Conservation (phyloP, 2,329 filamentous ascomycete species). For the Trichophyton verrucosum region DNA sequence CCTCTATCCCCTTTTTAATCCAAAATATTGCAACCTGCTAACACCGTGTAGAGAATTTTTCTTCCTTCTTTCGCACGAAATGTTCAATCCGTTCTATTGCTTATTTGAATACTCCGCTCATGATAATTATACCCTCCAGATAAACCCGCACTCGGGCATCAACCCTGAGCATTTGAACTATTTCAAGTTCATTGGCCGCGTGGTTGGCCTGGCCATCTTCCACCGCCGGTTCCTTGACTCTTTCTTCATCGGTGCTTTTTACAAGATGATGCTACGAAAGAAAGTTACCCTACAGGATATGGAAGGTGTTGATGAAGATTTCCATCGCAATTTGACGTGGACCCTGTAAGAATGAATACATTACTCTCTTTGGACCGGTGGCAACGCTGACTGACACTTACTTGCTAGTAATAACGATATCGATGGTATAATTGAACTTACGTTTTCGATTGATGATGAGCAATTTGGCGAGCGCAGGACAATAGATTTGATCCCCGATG, state of each 20-base stretch:
- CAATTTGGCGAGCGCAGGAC: constrained; percentile 89
- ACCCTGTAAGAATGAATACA: constrained; percentile 49
- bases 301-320: constrained; percentile 97
- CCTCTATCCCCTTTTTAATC: background rate
- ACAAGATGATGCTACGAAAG: constrained; percentile 98
- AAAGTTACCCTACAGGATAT: constrained; percentile 85
- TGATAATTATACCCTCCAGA: constrained; percentile 99
- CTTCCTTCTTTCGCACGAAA: constrained; percentile 96
- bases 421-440: constrained; percentile 84
- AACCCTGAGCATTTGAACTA: constrained; percentile 99
- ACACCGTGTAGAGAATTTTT: constrained; percentile 68
- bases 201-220: constrained; percentile 95
- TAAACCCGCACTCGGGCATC: constrained; percentile 98
- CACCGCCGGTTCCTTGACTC: constrained; percentile 94
- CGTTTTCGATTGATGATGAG: constrained; percentile 94
- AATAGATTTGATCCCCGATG: constrained; percentile 83
- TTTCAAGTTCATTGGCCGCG: constrained; percentile 98
- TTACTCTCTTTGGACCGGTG: background rate
- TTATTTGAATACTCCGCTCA: constrained; percentile 98
- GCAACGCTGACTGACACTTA: constrained; percentile 19
- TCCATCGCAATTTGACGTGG: constrained; percentile 93
- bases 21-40: background rate
- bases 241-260: constrained; percentile 97
- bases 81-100: constrained; percentile 99
- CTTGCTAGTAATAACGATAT: constrained; percentile 72